These are phyloP conservation scores for Coprinopsis cinerea DNA, from an alignment of 768 basidiomycete species.

Conservation along the genomic window DNA sequence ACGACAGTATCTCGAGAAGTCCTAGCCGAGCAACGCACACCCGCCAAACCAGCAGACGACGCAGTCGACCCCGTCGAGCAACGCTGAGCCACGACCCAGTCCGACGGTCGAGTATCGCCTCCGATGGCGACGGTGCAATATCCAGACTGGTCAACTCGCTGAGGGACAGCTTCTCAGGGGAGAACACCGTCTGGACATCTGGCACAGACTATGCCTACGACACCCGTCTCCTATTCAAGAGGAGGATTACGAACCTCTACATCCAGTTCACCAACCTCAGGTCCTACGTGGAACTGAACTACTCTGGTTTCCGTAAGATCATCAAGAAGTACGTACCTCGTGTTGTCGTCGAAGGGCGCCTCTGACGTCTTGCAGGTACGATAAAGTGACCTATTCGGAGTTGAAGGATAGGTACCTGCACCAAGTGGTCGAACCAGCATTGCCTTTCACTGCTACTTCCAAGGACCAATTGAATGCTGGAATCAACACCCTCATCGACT, in stretches of 20 bases:
- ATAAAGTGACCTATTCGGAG: constrained; percentile 85
- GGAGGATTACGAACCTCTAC: constrained; percentile 79
- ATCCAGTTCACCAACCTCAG: constrained; percentile 68
- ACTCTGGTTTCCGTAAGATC: constrained; percentile 92
- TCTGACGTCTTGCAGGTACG: constrained; percentile 51
- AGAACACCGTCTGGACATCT: constrained; percentile 69
- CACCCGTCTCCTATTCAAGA: constrained; percentile 80
- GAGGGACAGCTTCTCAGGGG: constrained; percentile 40
- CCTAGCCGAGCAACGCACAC: constrained; percentile 19
- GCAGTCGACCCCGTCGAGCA: constrained; percentile 12
- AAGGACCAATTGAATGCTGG: constrained; percentile 58
- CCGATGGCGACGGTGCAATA: constrained; percentile 23
- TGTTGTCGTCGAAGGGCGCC: background rate
- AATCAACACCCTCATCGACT: constrained; percentile 51
- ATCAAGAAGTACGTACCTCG: constrained; percentile 74
- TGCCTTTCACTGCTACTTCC: constrained; percentile 62
- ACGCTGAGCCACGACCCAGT: background rate
- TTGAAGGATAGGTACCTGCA: constrained; percentile 78
- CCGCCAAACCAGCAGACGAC: constrained; percentile 22
- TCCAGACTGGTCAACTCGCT: constrained; percentile 43
- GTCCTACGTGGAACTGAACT: constrained; percentile 88
- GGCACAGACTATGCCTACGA: constrained; percentile 79
- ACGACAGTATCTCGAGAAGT: constrained; percentile 34
- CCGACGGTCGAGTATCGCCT: constrained; percentile 17
- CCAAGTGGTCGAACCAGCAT: constrained; percentile 55